Percentiles rank a stretch among this genome's conserved stretches.
Conservation (phyloP, 306 rosid genomes). For the Datisca glomerata region DNA sequence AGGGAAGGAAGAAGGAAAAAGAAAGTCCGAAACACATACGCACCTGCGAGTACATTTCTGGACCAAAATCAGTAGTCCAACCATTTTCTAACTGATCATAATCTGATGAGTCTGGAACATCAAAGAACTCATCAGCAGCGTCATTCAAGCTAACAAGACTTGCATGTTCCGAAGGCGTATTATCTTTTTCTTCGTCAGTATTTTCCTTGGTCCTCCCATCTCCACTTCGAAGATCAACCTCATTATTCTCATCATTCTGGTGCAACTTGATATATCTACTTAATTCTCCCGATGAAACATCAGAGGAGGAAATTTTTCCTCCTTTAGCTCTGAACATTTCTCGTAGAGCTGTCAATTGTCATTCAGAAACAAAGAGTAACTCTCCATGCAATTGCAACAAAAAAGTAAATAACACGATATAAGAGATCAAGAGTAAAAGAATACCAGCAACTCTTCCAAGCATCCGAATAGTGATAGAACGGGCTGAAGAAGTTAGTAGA, state of each 20-base stretch:
- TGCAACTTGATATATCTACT: constrained; percentile 23
- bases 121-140: constrained; percentile 61
- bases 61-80: constrained; percentile 32
- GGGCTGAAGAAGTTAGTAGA: constrained; percentile 46
- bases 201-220: constrained; percentile 20
- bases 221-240: constrained; percentile 25
- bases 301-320: constrained; percentile 20
- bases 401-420: not conserved
- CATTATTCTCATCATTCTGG: constrained; percentile 25
- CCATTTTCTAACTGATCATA: constrained; percentile 34
- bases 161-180: constrained; percentile 14
- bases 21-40: not conserved
- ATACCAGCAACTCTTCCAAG: constrained; percentile 73
- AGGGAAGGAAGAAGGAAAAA: not conserved
- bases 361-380: not conserved
- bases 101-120: constrained; percentile 70
- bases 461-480: constrained; percentile 62
- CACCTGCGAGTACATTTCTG: constrained; percentile 36
- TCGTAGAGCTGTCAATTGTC: constrained; percentile 43
- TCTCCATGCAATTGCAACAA: not conserved
- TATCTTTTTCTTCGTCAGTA: not conserved
- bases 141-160: constrained; percentile 58
- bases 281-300: constrained; percentile 31
- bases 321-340: constrained; percentile 48
- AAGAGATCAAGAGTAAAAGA: constrained; percentile 3